Evolutionary conservation across 371 early-diverging fungal genomes (phyloP), one percentile per base, ranked within the genome.

Genomic region (Rhizopus stolonifer): DNA sequence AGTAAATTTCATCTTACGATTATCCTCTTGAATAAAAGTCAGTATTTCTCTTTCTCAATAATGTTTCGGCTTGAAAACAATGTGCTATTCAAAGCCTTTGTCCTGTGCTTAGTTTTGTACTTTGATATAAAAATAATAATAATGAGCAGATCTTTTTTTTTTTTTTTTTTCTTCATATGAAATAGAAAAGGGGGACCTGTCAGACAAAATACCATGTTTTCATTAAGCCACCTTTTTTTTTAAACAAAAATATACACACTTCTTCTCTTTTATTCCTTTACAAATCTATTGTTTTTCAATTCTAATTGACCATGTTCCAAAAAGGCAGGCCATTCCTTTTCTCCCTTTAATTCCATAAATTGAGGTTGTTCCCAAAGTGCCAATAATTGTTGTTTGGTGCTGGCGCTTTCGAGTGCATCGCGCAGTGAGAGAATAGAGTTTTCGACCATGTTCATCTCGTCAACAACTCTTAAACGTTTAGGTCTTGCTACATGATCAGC

Each of bases 281-380:
- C 67, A 54, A 77, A 69, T 18, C 77, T 71, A 44, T 73, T 77
- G 43, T 69, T 69, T 38, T 58, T 66, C 18, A 78, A 56, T n/a
- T 64, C 65, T 18, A 78, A 59, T 49, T 72, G 62, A 36, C 74
- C 74, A 53, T 78, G 79, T 19, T 74, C 61, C 9, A 78, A 61
- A 52, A 67, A 74, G 8, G 61, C 50, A 26, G 79, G 79, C 79
- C 79, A 78, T 33, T 65, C 61, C 31, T 64, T 59, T 0, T 72
- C 69, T n/a, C 64, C 70, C 42, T 60, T 61, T 38, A 71, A 40
- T 32, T 77, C 74, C 57, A 69, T 64, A 29, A 71, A 69, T 6
- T 56, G 64, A 54, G 69, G 67, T 50, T 73, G 74, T 54, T 78
- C 79, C 79, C 79, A 78, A 46, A 72, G 61, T 10, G 74, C 73